These are phyloP conservation scores for Ustilago shanxiensis DNA, from an alignment of 1,284 basidiomycete species.

Conservation along the genomic window DNA sequence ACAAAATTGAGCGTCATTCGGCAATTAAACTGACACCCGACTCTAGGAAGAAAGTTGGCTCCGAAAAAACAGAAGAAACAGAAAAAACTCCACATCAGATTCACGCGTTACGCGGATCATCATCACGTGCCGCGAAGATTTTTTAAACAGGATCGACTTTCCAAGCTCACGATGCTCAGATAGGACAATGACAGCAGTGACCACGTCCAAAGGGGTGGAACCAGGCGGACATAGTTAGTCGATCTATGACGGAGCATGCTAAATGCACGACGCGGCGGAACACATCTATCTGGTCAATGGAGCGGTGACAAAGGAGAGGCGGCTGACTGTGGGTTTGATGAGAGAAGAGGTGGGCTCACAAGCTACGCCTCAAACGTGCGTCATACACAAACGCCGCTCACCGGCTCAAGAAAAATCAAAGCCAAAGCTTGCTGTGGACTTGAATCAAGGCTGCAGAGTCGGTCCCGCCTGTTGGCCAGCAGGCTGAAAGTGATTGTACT, in stretches of 20 bases:
- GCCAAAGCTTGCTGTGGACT: background rate
- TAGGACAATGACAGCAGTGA: no score
- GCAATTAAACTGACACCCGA: no score
- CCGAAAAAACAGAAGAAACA: constrained; percentile 14
- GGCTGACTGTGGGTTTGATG: background rate
- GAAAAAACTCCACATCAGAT: constrained; percentile 37
- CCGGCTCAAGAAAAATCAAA: no score
- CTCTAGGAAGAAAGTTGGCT: constrained; percentile 11
- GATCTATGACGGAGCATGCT: no score
- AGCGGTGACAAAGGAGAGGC: background rate
- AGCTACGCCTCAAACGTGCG: background rate
- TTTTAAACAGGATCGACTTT: background rate
- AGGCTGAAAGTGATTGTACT: no score
- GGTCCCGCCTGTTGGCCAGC: no score
- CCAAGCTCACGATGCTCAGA: no score
- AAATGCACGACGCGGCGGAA: no score
- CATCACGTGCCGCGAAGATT: constrained; percentile 30
- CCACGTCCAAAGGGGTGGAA: no score
- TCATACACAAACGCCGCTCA: background rate
- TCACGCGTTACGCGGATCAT: constrained; percentile 39
- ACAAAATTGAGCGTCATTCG: constrained; percentile 13
- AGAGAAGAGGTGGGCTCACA: background rate
- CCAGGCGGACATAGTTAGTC: no score
- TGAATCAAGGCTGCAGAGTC: no score
- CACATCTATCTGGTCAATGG: no score